Conservation (phyloP, 306 rosid species). For the Lotus japonicus region DNA sequence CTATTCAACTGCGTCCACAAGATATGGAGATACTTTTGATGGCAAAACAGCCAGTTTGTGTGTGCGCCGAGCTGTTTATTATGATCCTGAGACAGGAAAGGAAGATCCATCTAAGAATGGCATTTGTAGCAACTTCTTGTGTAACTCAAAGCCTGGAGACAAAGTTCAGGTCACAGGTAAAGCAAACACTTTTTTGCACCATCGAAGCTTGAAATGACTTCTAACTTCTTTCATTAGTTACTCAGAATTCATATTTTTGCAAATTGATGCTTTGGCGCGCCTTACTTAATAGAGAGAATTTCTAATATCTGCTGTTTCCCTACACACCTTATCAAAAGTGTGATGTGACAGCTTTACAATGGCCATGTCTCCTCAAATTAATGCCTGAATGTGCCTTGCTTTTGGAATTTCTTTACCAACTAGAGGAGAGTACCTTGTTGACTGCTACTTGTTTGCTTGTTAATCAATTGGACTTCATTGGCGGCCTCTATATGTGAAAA, state of each 20-base stretch:
- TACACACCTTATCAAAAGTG: too few species aligned
- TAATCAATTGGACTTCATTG: background rate
- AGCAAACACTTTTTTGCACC: background rate
- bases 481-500: background rate
- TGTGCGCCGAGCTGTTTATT: slow-evolving; percentile 92
- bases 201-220: background rate
- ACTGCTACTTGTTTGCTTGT: background rate
- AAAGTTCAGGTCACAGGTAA: slow-evolving; percentile 83
- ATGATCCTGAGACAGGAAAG: slow-evolving; percentile 86
- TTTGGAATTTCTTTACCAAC: too few species aligned
- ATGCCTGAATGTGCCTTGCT: too few species aligned
- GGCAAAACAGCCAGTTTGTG: slow-evolving; percentile 96
- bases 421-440: too few species aligned
- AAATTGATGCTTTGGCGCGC: too few species aligned
- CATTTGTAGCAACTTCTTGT: slow-evolving; percentile 81
- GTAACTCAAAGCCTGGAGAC: slow-evolving; percentile 92
- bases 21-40: slow-evolving; percentile 89
- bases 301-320: background rate
- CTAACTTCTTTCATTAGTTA: background rate
- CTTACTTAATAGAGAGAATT: background rate
- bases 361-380: background rate
- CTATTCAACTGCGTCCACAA: slow-evolving; percentile 90
- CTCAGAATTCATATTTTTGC: background rate
- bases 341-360: too few species aligned
- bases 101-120: slow-evolving; percentile 90